Conservation (phyloP, 179 eudicot genomes). For the Carnegiea gigantea region DNA sequence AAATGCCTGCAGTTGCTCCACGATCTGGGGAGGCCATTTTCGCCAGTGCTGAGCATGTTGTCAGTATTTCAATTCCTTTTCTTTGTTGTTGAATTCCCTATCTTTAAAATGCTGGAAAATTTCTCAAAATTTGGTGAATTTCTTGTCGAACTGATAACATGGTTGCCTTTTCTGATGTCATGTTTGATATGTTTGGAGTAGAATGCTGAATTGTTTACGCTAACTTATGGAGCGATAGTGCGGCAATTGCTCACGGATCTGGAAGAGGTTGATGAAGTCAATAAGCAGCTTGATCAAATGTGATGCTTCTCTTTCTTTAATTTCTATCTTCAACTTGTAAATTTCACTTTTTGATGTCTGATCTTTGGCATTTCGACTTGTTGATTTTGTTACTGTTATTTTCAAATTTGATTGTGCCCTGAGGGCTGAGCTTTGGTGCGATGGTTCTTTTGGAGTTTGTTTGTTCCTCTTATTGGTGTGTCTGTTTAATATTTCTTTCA, state of each 20-base stretch:
- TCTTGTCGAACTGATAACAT: not conserved
- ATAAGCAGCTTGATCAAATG: conserved; percentile 99
- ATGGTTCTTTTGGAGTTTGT: no score
- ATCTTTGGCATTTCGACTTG: not conserved
- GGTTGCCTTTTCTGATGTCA: not conserved
- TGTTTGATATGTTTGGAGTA: conserved; percentile 15
- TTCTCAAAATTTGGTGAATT: not conserved
- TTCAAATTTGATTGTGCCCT: not conserved
- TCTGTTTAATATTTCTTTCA: no score
- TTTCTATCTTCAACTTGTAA: not conserved
- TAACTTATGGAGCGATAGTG: conserved; percentile 95
- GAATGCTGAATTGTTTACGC: conserved; percentile 93
- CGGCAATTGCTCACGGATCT: conserved; percentile 93
- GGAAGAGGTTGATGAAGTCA: conserved; percentile 97
- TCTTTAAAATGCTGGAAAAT: not conserved
- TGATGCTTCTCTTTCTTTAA: conserved; percentile 7
- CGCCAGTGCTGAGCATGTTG: conserved; percentile 77
- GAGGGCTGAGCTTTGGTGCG: no score
- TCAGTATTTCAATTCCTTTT: conserved; percentile 20
- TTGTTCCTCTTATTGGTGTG: no score
- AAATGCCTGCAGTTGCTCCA: conserved; percentile 69
- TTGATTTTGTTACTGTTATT: not conserved
- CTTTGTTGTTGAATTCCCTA: not conserved
- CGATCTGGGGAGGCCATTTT: conserved; percentile 90
- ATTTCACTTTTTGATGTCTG: not conserved